Evolutionary conservation across 140 eudicot species (phyloP).

Genomic region (Ambrosia hybrid): DNA sequence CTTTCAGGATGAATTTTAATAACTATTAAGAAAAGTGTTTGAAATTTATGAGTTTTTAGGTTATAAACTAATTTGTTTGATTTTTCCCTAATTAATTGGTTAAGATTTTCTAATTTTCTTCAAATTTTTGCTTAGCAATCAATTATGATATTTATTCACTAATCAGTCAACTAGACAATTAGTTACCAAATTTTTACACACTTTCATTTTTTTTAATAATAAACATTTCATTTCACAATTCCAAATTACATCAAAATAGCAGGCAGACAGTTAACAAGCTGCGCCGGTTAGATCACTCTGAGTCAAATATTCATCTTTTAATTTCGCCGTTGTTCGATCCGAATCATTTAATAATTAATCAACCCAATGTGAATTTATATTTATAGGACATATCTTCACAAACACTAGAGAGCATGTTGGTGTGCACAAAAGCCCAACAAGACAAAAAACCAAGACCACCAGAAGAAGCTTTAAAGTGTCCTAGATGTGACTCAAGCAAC

Average conservation of each 20-base stretch:
- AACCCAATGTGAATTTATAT: not conserved
- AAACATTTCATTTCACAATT: no score
- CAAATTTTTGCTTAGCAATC: not conserved
- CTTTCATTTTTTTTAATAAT: no score
- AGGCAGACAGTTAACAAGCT: no score
- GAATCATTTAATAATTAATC: not conserved
- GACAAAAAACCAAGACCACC: slow-evolving; percentile 75
- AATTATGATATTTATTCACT: not conserved
- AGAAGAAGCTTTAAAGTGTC: slow-evolving; percentile 70
- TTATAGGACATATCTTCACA: slow-evolving; percentile 63
- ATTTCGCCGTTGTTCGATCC: not conserved
- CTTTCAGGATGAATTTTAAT: not conserved
- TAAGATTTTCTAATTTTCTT: not conserved
- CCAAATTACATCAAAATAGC: no score
- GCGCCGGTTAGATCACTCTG: no score
- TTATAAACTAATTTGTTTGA: slow-evolving; percentile 2
- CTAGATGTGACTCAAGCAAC: slow-evolving; percentile 88
- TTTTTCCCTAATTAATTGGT: not conserved
- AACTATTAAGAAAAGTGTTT: not conserved
- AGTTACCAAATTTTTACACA: slow-evolving; percentile 10
- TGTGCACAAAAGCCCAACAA: slow-evolving; percentile 60
- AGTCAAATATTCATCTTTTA: no score
- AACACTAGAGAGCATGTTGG: slow-evolving; percentile 88
- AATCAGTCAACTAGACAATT: not conserved
- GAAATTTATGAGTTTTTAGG: slow-evolving; percentile 5